Percentiles rank a stretch among this genome's conserved stretches.
Conservation (phyloP, 495 filamentous ascomycete species). For the Penicillium dipodomyicola region DNA sequence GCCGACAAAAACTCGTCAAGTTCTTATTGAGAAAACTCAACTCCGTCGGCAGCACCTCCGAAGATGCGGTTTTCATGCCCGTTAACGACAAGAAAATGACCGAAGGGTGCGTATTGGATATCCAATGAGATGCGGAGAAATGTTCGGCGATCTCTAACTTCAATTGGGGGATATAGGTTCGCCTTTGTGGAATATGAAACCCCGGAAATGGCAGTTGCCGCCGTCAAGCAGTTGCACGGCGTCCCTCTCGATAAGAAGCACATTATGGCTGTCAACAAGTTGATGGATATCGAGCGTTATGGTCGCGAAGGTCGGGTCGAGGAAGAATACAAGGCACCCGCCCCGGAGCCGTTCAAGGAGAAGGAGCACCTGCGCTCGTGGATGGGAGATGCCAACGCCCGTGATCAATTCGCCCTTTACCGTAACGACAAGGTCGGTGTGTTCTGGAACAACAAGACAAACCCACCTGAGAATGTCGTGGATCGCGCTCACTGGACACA, state of each 20-base stretch:
- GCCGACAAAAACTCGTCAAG: constrained; percentile 86
- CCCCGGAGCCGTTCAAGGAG: constrained; percentile 75
- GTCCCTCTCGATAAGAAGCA: constrained; percentile 91
- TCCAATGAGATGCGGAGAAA: constrained; percentile 16
- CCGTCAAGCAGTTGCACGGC: constrained; percentile 79
- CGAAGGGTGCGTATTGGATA: constrained; percentile 62
- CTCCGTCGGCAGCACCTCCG: constrained; percentile 75
- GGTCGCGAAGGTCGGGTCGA: constrained; percentile 89
- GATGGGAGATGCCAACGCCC: constrained; percentile 78
- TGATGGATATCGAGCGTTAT: constrained; percentile 96
- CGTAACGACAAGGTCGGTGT: constrained; percentile 86
- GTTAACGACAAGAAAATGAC: constrained; percentile 77
- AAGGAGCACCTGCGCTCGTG: constrained; percentile 95
- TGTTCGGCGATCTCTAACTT: constrained; percentile 4
- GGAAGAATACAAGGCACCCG: constrained; percentile 79
- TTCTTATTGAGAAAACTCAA: constrained; percentile 90
- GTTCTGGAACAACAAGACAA: constrained; percentile 97
- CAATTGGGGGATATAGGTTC: constrained; percentile 51
- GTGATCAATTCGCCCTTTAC: constrained; percentile 94
- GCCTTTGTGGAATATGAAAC: constrained; percentile 96
- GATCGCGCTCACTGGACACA: constrained; percentile 96
- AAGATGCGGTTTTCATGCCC: constrained; percentile 91
- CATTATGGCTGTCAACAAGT: constrained; percentile 91
- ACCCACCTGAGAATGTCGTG: constrained; percentile 80
- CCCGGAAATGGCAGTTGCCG: constrained; percentile 83